Percentiles rank a stretch among this genome's conserved stretches.
Evolutionary conservation across 805 yeast species (phyloP).

Genomic region (Komagataella phaffii): DNA sequence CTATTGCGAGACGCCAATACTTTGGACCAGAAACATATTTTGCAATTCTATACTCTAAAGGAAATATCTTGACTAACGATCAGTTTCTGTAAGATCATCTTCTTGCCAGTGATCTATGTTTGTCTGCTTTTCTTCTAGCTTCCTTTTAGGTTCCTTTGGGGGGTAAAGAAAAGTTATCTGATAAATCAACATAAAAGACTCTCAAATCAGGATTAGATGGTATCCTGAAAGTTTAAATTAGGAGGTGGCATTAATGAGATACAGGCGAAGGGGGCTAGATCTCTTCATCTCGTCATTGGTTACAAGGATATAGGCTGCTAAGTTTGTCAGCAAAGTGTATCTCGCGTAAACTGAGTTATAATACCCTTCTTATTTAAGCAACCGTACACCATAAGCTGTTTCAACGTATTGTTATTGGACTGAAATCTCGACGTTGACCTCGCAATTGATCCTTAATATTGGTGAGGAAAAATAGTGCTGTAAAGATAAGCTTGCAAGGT

Average conservation of each 20-base stretch:
- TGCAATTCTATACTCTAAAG: background rate
- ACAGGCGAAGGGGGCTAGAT: background rate
- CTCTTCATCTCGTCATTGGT: background rate
- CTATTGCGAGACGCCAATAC: background rate
- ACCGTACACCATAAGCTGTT: background rate
- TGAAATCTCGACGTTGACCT: no score
- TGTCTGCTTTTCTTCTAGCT: background rate
- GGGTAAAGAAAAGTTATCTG: background rate
- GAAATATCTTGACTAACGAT: no score
- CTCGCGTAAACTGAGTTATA: no score
- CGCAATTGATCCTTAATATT: background rate
- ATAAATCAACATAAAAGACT: background rate
- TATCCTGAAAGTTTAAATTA: background rate
- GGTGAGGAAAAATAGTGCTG: background rate
- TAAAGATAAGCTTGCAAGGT: background rate
- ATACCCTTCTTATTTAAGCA: background rate
- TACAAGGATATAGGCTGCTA: background rate
- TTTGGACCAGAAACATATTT: background rate
- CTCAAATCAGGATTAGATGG: background rate
- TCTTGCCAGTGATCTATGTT: background rate
- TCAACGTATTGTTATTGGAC: background rate
- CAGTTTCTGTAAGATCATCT: no score
- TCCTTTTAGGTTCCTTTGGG: background rate
- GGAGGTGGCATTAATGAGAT: background rate
- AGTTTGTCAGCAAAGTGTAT: no score